These are phyloP conservation scores for Pseudoperonospora humuli DNA, from an alignment of 352 stramenopile genomes.

Conservation along the genomic window DNA sequence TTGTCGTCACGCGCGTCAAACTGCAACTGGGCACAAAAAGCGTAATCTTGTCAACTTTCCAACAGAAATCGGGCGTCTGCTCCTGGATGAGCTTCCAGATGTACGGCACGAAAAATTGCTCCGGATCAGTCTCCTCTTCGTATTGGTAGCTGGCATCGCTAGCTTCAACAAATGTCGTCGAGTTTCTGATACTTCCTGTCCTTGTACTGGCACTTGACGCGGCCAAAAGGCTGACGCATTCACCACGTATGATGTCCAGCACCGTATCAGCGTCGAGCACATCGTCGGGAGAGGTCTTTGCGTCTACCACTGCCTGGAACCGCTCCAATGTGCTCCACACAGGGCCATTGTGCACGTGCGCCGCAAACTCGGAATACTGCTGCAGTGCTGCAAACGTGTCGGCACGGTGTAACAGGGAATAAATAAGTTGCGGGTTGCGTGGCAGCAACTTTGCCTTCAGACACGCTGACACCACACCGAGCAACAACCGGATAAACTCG, in stretches of 20 bases:
- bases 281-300: constrained; percentile 40
- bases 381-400: constrained; percentile 51
- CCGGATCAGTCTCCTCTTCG: constrained; percentile 58
- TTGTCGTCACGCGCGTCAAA: constrained; percentile 9
- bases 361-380: constrained; percentile 46
- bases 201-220: constrained; percentile 24
- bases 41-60: constrained; percentile 76
- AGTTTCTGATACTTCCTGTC: constrained; percentile 5
- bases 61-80: constrained; percentile 70
- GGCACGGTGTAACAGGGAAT: constrained; percentile 67
- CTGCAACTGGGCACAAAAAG: constrained; percentile 40
- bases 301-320: constrained; percentile 54
- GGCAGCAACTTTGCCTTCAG: constrained; percentile 57
- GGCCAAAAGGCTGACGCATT: constrained; percentile 62
- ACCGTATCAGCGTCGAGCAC: constrained; percentile 63
- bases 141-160: constrained; percentile 76
- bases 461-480: constrained; percentile 58
- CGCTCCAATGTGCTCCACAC: constrained; percentile 59
- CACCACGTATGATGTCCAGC: constrained; percentile 52
- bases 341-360: constrained; percentile 49
- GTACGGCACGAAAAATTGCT: constrained; percentile 76
- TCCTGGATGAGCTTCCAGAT: constrained; percentile 72
- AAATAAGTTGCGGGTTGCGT: constrained; percentile 82
- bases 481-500: constrained; percentile 64
- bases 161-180: constrained; percentile 20